Conservation (phyloP, 768 basidiomycete genomes). For the Amanita pallidorosea region DNA sequence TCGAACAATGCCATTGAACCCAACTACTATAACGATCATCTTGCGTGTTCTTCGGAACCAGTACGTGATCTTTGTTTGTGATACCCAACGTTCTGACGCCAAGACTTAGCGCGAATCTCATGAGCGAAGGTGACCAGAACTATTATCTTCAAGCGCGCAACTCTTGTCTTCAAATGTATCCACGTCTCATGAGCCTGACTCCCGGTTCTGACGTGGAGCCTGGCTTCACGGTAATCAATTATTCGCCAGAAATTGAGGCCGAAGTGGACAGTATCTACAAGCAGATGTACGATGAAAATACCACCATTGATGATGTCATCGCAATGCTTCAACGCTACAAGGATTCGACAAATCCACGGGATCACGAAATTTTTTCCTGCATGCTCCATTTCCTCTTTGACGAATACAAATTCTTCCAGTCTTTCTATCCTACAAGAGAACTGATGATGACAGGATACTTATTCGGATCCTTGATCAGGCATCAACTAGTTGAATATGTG, state of each 20-base stretch:
- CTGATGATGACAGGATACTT: conserved; percentile 92
- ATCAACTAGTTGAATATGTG: conserved; percentile 86
- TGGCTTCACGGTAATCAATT: conserved; percentile 81
- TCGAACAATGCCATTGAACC: conserved; percentile 79
- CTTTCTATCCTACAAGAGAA: conserved; percentile 89
- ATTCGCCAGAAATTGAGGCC: conserved; percentile 78
- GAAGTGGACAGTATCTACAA: conserved; percentile 96
- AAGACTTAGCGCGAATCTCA: conserved; percentile 48
- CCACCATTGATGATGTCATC: conserved; percentile 91
- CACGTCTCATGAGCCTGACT: conserved; percentile 87
- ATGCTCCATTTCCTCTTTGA: conserved; percentile 99
- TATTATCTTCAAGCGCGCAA: conserved; percentile 89
- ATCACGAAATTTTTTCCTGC: conserved; percentile 98
- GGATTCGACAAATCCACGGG: conserved; percentile 67
- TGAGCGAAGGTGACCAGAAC: conserved; percentile 71
- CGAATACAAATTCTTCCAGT: conserved; percentile 99
- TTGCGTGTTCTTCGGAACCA: conserved; percentile 80
- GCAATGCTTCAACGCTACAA: conserved; percentile 79
- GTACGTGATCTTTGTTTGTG: conserved; percentile 29
- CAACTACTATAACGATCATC: conserved; percentile 86
- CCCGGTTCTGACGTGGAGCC: conserved; percentile 85
- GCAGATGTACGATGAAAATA: conserved; percentile 95
- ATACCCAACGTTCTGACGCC: background rate
- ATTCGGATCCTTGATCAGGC: conserved; percentile 93
- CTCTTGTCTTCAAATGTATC: conserved; percentile 87